Evolutionary conservation across 2,329 filamentous ascomycete species (phyloP).

Genomic region (Sphaerulina populicola): DNA sequence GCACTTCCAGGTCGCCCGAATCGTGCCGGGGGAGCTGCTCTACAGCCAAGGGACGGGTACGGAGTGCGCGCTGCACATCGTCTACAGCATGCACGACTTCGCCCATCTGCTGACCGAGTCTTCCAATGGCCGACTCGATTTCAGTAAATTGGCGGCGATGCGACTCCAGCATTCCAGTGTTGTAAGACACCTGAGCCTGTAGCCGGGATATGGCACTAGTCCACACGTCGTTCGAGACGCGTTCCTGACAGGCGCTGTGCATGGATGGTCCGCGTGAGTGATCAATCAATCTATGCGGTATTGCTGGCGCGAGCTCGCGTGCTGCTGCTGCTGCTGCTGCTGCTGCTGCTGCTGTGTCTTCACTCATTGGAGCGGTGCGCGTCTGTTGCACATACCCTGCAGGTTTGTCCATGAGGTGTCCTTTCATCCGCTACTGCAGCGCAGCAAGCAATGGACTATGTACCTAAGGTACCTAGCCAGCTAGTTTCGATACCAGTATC

Average conservation of each 20-base stretch:
- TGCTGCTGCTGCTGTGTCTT: constrained; percentile 19
- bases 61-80: constrained; percentile 33
- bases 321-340: too few species aligned
- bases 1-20: constrained; percentile 37
- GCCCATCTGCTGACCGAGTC: constrained; percentile 37
- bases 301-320: constrained; percentile 17
- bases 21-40: constrained; percentile 23
- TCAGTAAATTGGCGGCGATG: constrained; percentile 38
- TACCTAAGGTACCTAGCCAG: too few species aligned
- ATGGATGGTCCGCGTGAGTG: constrained; percentile 11
- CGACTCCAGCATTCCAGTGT: constrained; percentile 36
- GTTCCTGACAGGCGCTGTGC: constrained; percentile 13
- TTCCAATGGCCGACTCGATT: constrained; percentile 35
- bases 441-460: neutral
- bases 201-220: constrained; percentile 38
- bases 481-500: neutral
- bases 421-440: neutral
- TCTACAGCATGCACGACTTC: constrained; percentile 31
- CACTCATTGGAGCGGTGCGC: constrained; percentile 16
- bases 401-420: constrained; percentile 16
- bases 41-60: constrained; percentile 20
- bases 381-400: constrained; percentile 14
- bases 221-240: constrained; percentile 26
- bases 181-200: constrained; percentile 43
- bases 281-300: constrained; percentile 12